phyloP scores from a whole-genome alignment of 1,284 basidiomycete genomes.

The Heterobasidion parviporum region DNA sequence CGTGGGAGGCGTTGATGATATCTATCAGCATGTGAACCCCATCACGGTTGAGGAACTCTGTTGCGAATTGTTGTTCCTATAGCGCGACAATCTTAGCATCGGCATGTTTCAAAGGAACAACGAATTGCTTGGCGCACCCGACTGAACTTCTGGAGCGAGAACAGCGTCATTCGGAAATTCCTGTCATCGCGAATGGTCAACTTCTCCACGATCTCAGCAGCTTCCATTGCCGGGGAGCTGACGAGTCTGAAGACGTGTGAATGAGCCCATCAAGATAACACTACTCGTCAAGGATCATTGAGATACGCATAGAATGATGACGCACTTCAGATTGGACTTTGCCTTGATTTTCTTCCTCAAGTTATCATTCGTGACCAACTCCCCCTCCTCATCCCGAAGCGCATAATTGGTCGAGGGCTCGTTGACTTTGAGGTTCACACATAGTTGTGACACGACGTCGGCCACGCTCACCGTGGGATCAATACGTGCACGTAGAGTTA shows the following conservation, averaged over 20 bases:
- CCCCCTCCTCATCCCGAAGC: constrained; percentile 80
- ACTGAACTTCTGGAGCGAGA: constrained; percentile 81
- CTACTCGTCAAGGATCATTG: constrained; percentile 2
- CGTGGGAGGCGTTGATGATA: constrained; percentile 61
- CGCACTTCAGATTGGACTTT: constrained; percentile 75
- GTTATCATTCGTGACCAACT: constrained; percentile 89
- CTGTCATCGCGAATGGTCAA: constrained; percentile 57
- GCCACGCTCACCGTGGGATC: constrained; percentile 73
- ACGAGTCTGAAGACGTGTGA: constrained; percentile 47
- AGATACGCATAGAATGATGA: neutral
- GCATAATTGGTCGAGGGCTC: constrained; percentile 80
- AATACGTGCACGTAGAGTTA: constrained; percentile 69
- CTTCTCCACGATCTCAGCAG: constrained; percentile 71
- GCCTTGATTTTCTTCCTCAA: constrained; percentile 74
- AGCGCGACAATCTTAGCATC: neutral
- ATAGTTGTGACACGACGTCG: constrained; percentile 73
- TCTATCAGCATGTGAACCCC: constrained; percentile 73
- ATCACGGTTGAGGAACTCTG: constrained; percentile 75
- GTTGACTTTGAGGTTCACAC: constrained; percentile 47
- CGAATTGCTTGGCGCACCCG: constrained; percentile 33
- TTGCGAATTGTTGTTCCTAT: constrained; percentile 84
- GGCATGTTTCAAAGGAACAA: neutral
- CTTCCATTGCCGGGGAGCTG: constrained; percentile 76
- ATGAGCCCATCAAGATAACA: neutral
- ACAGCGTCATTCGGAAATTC: constrained; percentile 60